Evolutionary conservation across 2,329 filamentous ascomycete species (phyloP).

Genomic region (Pestalotiopsis sp.): DNA sequence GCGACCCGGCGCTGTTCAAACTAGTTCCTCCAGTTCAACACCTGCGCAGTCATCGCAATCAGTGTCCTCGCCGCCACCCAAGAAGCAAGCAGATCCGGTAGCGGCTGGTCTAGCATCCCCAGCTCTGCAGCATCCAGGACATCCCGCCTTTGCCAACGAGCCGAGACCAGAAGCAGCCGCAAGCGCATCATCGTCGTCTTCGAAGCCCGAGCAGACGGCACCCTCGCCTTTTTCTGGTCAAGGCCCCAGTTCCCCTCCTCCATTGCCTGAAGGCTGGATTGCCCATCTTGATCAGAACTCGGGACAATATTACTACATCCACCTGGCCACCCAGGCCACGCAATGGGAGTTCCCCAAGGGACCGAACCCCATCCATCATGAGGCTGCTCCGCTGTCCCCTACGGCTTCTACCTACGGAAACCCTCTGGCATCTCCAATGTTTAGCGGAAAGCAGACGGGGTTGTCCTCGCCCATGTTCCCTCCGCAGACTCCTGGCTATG

Average conservation of each 20-base stretch:
- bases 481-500: conserved; percentile 80
- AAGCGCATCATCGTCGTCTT: conserved; percentile 39
- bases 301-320: conserved; percentile 98
- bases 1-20: conserved; percentile 39
- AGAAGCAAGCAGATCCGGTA: conserved; percentile 25
- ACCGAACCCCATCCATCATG: conserved; percentile 83
- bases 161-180: conserved; percentile 51
- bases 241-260: conserved; percentile 80
- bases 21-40: conserved; percentile 16
- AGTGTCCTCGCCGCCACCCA: conserved; percentile 31
- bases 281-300: conserved; percentile 93
- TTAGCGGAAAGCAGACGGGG: conserved; percentile 61
- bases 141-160: conserved; percentile 92
- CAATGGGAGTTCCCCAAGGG: conserved; percentile 99
- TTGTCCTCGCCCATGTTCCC: conserved; percentile 81
- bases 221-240: conserved; percentile 44
- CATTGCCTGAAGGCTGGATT: conserved; percentile 96
- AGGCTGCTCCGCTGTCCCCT: conserved; percentile 80
- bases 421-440: conserved; percentile 67
- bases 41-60: conserved; percentile 18
- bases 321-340: conserved; percentile 89
- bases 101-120: conserved; percentile 43
- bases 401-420: conserved; percentile 76
- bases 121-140: conserved; percentile 60
- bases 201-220: conserved; percentile 38